Base-by-base conservation (phyloP, 148 eudicot species). In the Fagopyrum esculentum region DNA sequence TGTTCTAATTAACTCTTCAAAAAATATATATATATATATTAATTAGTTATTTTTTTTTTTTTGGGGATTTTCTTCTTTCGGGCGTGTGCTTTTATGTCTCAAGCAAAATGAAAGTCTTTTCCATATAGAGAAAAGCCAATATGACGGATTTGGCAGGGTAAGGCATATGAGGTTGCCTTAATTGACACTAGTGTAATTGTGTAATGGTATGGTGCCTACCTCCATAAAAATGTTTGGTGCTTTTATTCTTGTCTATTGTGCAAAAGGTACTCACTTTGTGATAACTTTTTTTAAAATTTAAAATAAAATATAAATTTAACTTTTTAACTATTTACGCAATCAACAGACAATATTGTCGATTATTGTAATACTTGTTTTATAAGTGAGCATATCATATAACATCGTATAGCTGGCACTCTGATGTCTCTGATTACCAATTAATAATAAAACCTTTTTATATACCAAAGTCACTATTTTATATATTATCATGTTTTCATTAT, bases 71-170 rank as follows among this genome's bases (percentile, higher is more conserved):
- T 19, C 60, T 55, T 3, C 19, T 55, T 55, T 55, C 1, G 4
- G 60, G 19, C 17, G 59, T 54, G 19, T 54, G 17, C 19, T 4
- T 54, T 54, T 54, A 17, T 5, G 6, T 55, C 22, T 55, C 52
- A 49, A 11, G 6, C 40, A 2, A 26, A 59, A 59, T 26, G 66
- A 59, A 59, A 59, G 35, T 4, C 11, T 59, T 59, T 29, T 29
- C 44, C 12, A 63, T 63, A 63, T 8, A 4, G 11, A 26, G 44
- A 30, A 49, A 63, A 15, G 40, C n/a, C 6, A 29, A 29, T 3
- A 2, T 63, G 69, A 63, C 68, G 11, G 68, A 61, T 29, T 61
- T 61, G 16, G 68, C 29, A 57, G 63, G 63, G 60, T 16, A 55
- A 55, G 6, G 16, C 29, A 57, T 30, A 57, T 17, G 63, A 57